These are phyloP conservation scores for Russula vinacea DNA, from an alignment of 768 basidiomycete species.

Conservation along the genomic window DNA sequence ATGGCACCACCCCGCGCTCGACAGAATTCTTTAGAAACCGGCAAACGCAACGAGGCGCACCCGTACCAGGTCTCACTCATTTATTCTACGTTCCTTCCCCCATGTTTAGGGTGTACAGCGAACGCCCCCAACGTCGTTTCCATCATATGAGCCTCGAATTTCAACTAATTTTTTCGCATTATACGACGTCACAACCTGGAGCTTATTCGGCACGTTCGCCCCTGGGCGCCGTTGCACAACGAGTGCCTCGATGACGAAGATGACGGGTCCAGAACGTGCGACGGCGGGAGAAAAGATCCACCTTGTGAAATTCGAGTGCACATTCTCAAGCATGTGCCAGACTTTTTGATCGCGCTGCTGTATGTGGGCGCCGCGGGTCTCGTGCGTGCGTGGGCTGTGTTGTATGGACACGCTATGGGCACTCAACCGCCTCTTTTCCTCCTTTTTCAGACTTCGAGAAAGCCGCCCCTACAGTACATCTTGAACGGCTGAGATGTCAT, in stretches of 20 bases:
- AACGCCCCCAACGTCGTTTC: background rate
- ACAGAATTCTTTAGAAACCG: constrained; percentile 1
- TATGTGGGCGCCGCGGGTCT: background rate
- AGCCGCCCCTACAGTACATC: background rate
- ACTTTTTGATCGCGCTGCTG: background rate
- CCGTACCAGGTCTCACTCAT: no score
- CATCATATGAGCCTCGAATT: background rate
- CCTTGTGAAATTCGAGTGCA: background rate
- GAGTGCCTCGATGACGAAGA: background rate
- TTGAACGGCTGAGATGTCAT: background rate
- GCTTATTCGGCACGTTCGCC: constrained; percentile 4
- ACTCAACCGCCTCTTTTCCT: background rate
- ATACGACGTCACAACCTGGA: background rate
- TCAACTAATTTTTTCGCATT: constrained; percentile 1
- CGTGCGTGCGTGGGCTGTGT: background rate
- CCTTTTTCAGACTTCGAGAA: background rate
- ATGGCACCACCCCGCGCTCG: background rate
- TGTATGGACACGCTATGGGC: background rate
- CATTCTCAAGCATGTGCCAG: background rate
- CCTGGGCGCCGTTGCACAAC: constrained; percentile 1
- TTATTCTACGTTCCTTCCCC: no score
- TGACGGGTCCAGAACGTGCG: background rate
- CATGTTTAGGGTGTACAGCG: no score
- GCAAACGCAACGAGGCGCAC: constrained; percentile 6
- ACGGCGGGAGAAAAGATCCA: background rate